Evolutionary conservation across 1,139 yeast species (phyloP), one percentile per base, ranked within the genome.

Genomic region (Kodamaea sp.): DNA sequence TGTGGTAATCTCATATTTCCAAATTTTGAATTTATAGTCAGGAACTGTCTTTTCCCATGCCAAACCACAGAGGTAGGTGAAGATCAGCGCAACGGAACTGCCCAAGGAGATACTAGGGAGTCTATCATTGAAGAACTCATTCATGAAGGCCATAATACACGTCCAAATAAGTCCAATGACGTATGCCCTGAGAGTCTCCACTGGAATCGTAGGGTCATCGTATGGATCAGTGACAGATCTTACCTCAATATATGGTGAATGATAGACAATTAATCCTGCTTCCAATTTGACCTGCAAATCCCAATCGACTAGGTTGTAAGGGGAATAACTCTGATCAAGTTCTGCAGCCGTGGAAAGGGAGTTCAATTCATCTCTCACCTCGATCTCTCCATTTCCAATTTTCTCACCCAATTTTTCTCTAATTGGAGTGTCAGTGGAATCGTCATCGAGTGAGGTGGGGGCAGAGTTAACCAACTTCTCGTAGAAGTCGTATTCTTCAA

Each of bases 211-310:
- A 2, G 72, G 70, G 45, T 78, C 80, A 49, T 78, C 83, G 29
- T 54, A 57, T 11, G 80, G 76, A 32, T 70, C 72, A 18, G 80
- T 64, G 20, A 77, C 74, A 7, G 85, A 66, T 42, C 87, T 65
- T 6, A 80, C 83, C 52, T 80, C 85, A 3, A 81, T 76, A 50
- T 80, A 80, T 1, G 84, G 83, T 1, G 83, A 78, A 52, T 71
- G 74, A 50, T 63, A 78, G 29, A 71, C 63, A 34, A 74, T 58
- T 32, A 79, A 35, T 2, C 44, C 46, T 10, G 55, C 55, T 26
- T 51, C 54, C 15, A 43, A 24, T 13, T 43, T 41, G 4, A 37
- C 43, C 32, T 48, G 51, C 7, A 50, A 36, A 10, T 29, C 32
- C 53, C 53, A 50, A 28, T 50, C 51, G 8, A 32, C 22, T 12